Evolutionary conservation across 2,329 filamentous ascomycete genomes (phyloP).

Genomic region (Aaosphaeria arxii): DNA sequence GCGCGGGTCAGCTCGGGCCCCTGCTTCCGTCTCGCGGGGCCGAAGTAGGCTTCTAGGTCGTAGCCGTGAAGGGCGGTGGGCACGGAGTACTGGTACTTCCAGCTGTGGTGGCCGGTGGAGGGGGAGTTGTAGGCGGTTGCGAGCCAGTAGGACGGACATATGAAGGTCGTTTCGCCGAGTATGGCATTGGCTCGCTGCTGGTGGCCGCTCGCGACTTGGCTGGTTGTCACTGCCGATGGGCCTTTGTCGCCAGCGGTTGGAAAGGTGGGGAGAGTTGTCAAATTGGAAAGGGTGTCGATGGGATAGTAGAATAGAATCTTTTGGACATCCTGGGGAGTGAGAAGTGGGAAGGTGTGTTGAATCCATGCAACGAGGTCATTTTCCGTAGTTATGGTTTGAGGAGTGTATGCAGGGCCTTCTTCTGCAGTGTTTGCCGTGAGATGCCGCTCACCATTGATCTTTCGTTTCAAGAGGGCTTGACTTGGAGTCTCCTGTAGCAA

Average conservation of each 20-base stretch:
- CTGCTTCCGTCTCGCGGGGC: constrained; percentile 9
- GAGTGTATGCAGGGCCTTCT: constrained; percentile 48
- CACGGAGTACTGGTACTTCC: constrained; percentile 19
- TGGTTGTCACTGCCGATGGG: constrained; percentile 51
- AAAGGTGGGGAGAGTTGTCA: constrained; percentile 21
- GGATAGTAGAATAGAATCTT: constrained; percentile 39
- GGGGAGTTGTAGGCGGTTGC: constrained; percentile 42
- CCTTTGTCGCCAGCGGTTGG: constrained; percentile 29
- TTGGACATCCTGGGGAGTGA: constrained; percentile 31
- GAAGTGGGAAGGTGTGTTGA: constrained; percentile 41
- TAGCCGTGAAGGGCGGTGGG: constrained; percentile 13
- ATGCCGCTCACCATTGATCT: constrained; percentile 39
- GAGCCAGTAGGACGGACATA: constrained; percentile 58
- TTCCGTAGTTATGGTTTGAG: constrained; percentile 41
- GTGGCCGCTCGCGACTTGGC: constrained; percentile 49
- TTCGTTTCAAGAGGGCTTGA: constrained; percentile 32
- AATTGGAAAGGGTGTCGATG: constrained; percentile 17
- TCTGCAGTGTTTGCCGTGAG: constrained; percentile 48
- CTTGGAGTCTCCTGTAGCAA: constrained; percentile 40
- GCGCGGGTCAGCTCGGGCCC: constrained; percentile 8
- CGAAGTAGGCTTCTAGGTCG: constrained; percentile 16
- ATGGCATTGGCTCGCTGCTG: constrained; percentile 55
- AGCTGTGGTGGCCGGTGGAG: constrained; percentile 1
- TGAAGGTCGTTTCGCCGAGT: constrained; percentile 54
- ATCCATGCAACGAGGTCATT: constrained; percentile 43